Conservation (phyloP, 495 filamentous ascomycete genomes). For the Neurospora sublineolata region DNA sequence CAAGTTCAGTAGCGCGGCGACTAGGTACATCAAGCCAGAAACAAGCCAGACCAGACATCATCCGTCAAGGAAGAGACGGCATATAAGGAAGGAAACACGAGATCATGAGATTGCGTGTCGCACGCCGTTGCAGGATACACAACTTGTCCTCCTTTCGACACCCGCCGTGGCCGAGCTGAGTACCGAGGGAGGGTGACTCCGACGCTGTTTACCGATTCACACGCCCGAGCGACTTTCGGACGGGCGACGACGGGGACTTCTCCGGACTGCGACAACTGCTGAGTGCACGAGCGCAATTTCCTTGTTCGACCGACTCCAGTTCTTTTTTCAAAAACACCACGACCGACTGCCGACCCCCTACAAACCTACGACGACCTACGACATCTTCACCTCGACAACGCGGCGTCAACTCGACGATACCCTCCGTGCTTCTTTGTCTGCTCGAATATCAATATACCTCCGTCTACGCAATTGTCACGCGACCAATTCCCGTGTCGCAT, state of each 20-base stretch:
- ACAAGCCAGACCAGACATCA: neutral
- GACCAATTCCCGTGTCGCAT: neutral
- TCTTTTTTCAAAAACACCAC: neutral
- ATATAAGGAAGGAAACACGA: slow-evolving; percentile 2
- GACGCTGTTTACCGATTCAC: neutral
- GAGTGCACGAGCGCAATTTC: neutral
- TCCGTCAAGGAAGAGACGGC: neutral
- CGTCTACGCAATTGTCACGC: neutral
- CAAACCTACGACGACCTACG: neutral
- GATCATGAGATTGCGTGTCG: slow-evolving; percentile 18
- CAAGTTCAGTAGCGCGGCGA: too few relatives aligned
- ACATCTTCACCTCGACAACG: neutral
- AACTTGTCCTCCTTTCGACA: slow-evolving; percentile 2
- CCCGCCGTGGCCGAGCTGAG: slow-evolving; percentile 15
- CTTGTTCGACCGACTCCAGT: neutral
- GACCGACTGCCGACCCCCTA: neutral
- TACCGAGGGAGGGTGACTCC: neutral
- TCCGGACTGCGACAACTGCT: neutral
- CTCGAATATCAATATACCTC: neutral
- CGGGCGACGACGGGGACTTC: neutral
- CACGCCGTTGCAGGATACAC: slow-evolving; percentile 5
- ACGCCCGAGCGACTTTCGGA: neutral
- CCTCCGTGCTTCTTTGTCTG: neutral
- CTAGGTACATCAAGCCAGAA: too few relatives aligned
- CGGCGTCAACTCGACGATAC: neutral